Evolutionary conservation across 2,329 filamentous ascomycete genomes (phyloP).

Genomic region (Verticillium dahliae): DNA sequence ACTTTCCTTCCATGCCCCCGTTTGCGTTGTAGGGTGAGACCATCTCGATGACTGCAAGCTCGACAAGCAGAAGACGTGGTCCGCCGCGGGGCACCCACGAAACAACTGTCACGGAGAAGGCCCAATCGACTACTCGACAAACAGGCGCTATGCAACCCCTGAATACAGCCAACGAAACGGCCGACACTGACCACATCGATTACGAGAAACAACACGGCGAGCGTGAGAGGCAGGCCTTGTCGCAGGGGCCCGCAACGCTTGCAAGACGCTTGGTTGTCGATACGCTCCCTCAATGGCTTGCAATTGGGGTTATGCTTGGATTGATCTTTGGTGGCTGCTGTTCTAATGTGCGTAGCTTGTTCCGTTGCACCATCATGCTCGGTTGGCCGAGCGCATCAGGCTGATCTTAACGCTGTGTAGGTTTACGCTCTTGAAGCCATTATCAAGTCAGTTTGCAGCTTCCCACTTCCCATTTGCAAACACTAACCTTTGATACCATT

Average conservation of each 20-base stretch:
- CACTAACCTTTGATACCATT: slow-evolving; percentile 11
- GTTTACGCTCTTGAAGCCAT: slow-evolving; percentile 96
- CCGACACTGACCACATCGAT: neutral
- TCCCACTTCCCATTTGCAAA: neutral
- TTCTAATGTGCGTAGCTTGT: slow-evolving; percentile 62
- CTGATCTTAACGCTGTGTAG: slow-evolving; percentile 33
- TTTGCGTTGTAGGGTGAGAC: neutral
- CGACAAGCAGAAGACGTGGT: slow-evolving; percentile 32
- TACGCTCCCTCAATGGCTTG: slow-evolving; percentile 57
- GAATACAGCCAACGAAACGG: neutral
- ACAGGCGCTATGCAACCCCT: neutral
- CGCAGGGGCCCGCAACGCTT: neutral
- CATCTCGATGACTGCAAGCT: slow-evolving; percentile 34
- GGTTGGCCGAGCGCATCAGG: neutral
- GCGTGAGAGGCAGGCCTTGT: neutral
- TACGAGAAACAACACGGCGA: neutral
- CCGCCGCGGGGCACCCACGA: slow-evolving; percentile 11
- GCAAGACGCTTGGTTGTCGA: slow-evolving; percentile 48
- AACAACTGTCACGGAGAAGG: neutral
- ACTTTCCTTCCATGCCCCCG: neutral
- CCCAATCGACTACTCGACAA: neutral
- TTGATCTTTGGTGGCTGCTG: slow-evolving; percentile 96
- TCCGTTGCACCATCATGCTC: neutral
- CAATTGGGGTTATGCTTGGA: slow-evolving; percentile 61
- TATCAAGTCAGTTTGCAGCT: slow-evolving; percentile 62